These are phyloP conservation scores for Starmerella apis DNA, from an alignment of 805 yeast species.

Conservation along the genomic window DNA sequence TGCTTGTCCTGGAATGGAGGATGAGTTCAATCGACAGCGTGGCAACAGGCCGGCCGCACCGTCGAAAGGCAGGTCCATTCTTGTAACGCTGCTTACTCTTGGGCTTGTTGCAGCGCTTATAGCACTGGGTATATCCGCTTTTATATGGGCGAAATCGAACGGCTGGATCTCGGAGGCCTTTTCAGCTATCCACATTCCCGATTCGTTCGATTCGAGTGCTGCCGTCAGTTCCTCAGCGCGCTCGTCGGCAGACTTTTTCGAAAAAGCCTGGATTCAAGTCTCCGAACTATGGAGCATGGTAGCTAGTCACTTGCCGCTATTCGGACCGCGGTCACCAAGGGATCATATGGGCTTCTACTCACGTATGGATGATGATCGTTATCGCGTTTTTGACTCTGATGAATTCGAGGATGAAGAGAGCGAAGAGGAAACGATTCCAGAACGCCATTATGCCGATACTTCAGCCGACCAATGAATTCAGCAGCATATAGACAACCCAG, in stretches of 20 bases:
- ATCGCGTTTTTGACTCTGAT: constrained; percentile 24
- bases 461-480: too few species aligned
- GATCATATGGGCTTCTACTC: constrained; percentile 28
- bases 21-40: constrained; percentile 39
- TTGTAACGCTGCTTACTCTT: not conserved
- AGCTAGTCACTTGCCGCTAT: constrained; percentile 8
- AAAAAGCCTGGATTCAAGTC: constrained; percentile 1
- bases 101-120: not conserved
- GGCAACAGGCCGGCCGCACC: not conserved
- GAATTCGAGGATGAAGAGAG: constrained; percentile 10
- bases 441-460: not conserved
- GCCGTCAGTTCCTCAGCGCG: not conserved
- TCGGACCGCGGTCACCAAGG: constrained; percentile 24
- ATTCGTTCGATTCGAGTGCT: not conserved
- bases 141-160: not conserved
- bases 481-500: too few species aligned
- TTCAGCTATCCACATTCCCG: not conserved
- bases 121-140: not conserved
- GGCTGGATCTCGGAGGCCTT: not conserved
- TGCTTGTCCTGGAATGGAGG: constrained; percentile 83
- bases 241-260: not conserved
- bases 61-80: not conserved
- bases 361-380: constrained; percentile 31
- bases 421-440: not conserved
- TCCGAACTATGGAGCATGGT: constrained; percentile 11